phyloP scores from a whole-genome alignment of 2,329 filamentous ascomycete species.

The Diplocarpon rosae region DNA sequence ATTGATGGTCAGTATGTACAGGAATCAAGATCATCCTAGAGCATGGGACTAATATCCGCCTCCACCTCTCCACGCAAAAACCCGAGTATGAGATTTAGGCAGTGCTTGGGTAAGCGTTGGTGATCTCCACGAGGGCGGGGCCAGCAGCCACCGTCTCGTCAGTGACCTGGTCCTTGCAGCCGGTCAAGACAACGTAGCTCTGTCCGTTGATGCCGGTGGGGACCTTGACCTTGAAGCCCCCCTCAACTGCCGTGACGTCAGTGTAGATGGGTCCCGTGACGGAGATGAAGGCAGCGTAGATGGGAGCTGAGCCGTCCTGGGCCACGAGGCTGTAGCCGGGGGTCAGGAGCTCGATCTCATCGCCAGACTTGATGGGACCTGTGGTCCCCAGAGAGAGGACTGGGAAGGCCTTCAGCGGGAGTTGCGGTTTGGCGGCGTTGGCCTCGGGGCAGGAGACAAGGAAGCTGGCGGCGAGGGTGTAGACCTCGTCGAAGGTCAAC shows the following conservation, averaged over 20 bases:
- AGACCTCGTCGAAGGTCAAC: slow-evolving; percentile 46
- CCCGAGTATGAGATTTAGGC: neutral
- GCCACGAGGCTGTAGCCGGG: slow-evolving; percentile 18
- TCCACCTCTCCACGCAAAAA: slow-evolving; percentile 17
- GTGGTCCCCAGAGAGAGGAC: slow-evolving; percentile 28
- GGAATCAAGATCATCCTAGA: too few species aligned
- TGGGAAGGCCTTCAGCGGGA: slow-evolving; percentile 52
- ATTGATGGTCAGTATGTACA: too few species aligned
- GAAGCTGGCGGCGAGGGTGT: slow-evolving; percentile 52
- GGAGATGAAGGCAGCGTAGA: slow-evolving; percentile 31
- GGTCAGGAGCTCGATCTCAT: slow-evolving; percentile 21
- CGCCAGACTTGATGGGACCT: slow-evolving; percentile 13
- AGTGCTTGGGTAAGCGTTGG: slow-evolving; percentile 10
- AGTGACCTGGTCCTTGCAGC: slow-evolving; percentile 26
- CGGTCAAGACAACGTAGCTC: slow-evolving; percentile 31
- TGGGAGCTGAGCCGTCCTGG: slow-evolving; percentile 14
- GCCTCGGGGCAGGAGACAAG: slow-evolving; percentile 42
- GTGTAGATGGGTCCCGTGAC: slow-evolving; percentile 30
- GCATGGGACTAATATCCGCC: neutral
- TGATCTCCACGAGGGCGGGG: slow-evolving; percentile 26
- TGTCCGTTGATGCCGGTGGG: slow-evolving; percentile 30
- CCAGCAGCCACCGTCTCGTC: slow-evolving; percentile 31
- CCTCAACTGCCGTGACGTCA: slow-evolving; percentile 18
- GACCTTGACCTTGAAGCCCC: slow-evolving; percentile 23
- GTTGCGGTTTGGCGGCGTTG: slow-evolving; percentile 31